phyloP scores from a whole-genome alignment of 805 yeast genomes.

The Pichia membranifaciens region DNA sequence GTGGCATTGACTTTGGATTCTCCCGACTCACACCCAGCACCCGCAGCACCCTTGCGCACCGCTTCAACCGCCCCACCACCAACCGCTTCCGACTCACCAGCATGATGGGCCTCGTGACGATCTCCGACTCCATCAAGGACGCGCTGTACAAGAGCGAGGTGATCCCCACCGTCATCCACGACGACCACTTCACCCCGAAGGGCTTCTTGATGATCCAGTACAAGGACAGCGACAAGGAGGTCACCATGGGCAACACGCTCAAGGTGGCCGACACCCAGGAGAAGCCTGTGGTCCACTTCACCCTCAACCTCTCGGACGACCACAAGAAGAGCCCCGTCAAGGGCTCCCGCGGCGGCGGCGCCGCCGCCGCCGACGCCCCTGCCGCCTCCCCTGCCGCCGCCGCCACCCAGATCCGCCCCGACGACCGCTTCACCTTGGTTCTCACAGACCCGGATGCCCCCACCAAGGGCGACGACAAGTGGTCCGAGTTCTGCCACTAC shows the following conservation, averaged over 20 bases:
- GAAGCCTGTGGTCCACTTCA: constrained; percentile 62
- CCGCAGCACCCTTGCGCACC: too few relatives aligned
- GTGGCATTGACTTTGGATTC: too few relatives aligned
- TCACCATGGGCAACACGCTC: constrained; percentile 74
- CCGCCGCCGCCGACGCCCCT: background rate
- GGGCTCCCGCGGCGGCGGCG: constrained; percentile 13
- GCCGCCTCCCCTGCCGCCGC: too few relatives aligned
- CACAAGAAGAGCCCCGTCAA: too few relatives aligned
- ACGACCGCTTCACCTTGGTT: constrained; percentile 63
- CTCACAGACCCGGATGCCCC: constrained; percentile 96
- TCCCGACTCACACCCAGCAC: too few relatives aligned
- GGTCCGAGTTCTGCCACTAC: constrained; percentile 86
- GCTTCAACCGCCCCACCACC: too few relatives aligned
- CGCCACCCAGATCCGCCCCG: constrained; percentile 36
- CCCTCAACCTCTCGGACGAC: constrained; percentile 35
- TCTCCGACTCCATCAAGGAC: constrained; percentile 50
- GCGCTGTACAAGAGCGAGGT: constrained; percentile 43
- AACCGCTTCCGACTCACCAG: constrained; percentile 2
- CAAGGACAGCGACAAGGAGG: constrained; percentile 47
- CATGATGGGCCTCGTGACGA: constrained; percentile 37
- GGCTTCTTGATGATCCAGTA: constrained; percentile 62
- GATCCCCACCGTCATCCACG: constrained; percentile 48
- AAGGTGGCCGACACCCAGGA: constrained; percentile 59
- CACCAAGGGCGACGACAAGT: constrained; percentile 68
- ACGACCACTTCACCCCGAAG: constrained; percentile 33